Conservation (phyloP, 2,329 filamentous ascomycete species). For the Aspergillus calidoustus region DNA sequence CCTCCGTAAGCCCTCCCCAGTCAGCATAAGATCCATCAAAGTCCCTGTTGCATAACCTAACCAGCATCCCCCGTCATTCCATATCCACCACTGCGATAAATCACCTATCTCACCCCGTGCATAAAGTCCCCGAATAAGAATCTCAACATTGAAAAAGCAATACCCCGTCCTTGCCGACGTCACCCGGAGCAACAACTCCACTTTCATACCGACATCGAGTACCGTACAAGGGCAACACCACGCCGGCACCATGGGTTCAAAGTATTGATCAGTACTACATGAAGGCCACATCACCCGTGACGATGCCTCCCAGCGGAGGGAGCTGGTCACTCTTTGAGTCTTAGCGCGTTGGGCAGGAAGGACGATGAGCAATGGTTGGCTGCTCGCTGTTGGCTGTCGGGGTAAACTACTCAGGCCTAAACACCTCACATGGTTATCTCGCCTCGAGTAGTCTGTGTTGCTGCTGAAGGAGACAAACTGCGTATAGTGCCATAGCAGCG, state of each 20-base stretch:
- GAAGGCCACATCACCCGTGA: neutral
- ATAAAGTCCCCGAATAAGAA: neutral
- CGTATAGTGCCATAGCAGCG: neutral
- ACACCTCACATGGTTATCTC: neutral
- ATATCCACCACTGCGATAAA: neutral
- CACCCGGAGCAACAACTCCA: slow-evolving; percentile 6
- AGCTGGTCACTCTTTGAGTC: neutral
- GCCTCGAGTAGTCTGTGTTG: neutral
- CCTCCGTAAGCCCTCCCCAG: too few relatives aligned
- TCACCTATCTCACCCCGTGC: neutral
- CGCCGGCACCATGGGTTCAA: neutral
- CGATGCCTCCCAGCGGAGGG: neutral
- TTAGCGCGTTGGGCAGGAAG: neutral
- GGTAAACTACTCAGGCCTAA: neutral
- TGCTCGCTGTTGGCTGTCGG: neutral
- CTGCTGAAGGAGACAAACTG: neutral
- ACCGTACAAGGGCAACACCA: neutral
- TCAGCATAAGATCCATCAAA: neutral
- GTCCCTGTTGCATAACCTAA: neutral
- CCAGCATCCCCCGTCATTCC: neutral
- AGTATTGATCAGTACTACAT: neutral
- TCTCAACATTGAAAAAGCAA: neutral
- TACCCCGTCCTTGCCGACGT: slow-evolving; percentile 2
- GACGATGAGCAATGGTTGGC: neutral
- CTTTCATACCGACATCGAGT: neutral